Evolutionary conservation across 1,139 yeast species (phyloP).

Genomic region (Geotrichum phurueaensis): DNA sequence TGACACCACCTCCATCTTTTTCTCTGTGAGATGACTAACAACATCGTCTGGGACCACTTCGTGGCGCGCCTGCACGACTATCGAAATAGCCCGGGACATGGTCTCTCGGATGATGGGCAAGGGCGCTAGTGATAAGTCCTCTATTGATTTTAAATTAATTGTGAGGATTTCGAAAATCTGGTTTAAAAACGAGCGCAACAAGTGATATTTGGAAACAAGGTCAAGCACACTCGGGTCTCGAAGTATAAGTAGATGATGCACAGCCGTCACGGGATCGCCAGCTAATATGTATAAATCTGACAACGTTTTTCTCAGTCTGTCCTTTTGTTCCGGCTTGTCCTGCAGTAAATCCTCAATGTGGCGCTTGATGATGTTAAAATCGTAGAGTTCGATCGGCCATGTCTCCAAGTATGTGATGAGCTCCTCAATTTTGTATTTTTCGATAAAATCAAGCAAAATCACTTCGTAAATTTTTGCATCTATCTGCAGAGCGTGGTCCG

Average conservation of each 20-base stretch:
- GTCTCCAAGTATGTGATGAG: conserved; percentile 37
- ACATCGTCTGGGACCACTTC: conserved; percentile 53
- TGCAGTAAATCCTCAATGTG: conserved; percentile 44
- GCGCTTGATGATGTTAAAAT: conserved; percentile 42
- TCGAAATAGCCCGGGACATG: conserved; percentile 45
- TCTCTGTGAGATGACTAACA: conserved; percentile 42
- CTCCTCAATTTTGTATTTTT: conserved; percentile 34
- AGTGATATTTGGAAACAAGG: conserved; percentile 56
- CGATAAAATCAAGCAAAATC: conserved; percentile 49
- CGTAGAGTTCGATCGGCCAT: conserved; percentile 61
- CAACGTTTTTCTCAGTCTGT: conserved; percentile 44
- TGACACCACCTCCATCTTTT: conserved; percentile 42
- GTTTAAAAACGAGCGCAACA: conserved; percentile 47
- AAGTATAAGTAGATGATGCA: conserved; percentile 51
- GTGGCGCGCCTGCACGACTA: conserved; percentile 60
- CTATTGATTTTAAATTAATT: conserved; percentile 39
- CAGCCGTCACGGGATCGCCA: conserved; percentile 57
- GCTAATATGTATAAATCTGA: conserved; percentile 53
- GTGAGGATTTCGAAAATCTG: conserved; percentile 50
- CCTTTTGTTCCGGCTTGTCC: conserved; percentile 23
- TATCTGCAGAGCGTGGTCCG: conserved; percentile 36
- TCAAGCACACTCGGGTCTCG: conserved; percentile 52
- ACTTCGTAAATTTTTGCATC: conserved; percentile 44
- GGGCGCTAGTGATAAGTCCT: conserved; percentile 40
- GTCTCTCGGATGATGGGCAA: conserved; percentile 40